Percentiles rank a stretch among this genome's conserved stretches.
Conservation (phyloP, 202 grass and related monocot genomes). For the Elaeis oleifera region DNA sequence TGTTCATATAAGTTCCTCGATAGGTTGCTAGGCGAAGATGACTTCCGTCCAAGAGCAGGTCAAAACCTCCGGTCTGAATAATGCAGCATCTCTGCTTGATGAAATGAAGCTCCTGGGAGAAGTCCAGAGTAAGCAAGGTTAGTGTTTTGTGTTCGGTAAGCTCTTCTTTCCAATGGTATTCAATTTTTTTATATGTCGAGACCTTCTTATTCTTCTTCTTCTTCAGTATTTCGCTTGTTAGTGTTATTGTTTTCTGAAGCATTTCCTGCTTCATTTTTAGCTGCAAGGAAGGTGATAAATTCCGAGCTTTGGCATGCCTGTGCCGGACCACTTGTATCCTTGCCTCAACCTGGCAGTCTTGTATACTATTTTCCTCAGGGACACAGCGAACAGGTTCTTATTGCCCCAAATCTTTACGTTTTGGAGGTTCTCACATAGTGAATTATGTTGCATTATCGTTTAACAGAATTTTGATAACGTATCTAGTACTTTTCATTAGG, state of each 20-base stretch:
- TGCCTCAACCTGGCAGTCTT: slow-evolving; percentile 81
- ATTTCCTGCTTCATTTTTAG: slow-evolving; percentile 28
- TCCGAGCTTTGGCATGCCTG: slow-evolving; percentile 97
- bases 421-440: too few relatives aligned
- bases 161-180: too few relatives aligned
- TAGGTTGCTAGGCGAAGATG: slow-evolving; percentile 27
- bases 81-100: slow-evolving; percentile 65
- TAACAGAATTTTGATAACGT: too few relatives aligned
- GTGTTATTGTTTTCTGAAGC: not conserved
- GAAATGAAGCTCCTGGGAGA: slow-evolving; percentile 96
- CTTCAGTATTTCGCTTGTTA: not conserved
- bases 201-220: not conserved
- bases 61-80: slow-evolving; percentile 42
- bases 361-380: slow-evolving; percentile 97
- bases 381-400: slow-evolving; percentile 85
- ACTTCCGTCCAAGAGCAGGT: slow-evolving; percentile 50
- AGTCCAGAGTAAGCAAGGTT: slow-evolving; percentile 41
- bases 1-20: too few relatives aligned
- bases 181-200: not conserved
- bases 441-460: too few relatives aligned
- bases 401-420: too few relatives aligned
- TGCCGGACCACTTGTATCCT: slow-evolving; percentile 78
- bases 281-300: slow-evolving; percentile 79
- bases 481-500: too few relatives aligned
- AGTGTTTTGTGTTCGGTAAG: not conserved